These are phyloP conservation scores for Blepharisma japonicum DNA, from an alignment of 73 alveolate genomes.

Conservation along the genomic window DNA sequence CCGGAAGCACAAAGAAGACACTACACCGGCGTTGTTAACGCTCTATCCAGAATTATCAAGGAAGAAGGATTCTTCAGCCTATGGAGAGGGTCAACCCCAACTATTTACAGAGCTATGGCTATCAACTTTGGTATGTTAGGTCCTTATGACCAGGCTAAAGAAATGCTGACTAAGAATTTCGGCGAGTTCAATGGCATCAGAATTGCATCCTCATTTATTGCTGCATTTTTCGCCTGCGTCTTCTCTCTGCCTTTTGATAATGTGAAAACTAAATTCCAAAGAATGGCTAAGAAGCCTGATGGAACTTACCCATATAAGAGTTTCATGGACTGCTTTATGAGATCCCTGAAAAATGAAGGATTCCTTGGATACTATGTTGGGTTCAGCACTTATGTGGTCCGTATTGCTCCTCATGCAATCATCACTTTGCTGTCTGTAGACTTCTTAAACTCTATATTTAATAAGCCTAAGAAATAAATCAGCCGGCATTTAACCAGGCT, in stretches of 20 bases:
- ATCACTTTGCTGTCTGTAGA: constrained; percentile 66
- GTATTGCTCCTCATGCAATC: constrained; percentile 96
- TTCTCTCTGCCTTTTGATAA: constrained; percentile 93
- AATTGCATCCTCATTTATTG: constrained; percentile 40
- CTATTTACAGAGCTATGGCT: constrained; percentile 90
- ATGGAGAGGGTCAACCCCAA: constrained; percentile 86
- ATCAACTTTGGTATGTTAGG: constrained; percentile 79
- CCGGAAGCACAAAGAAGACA: constrained; percentile 85
- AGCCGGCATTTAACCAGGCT: too few species aligned
- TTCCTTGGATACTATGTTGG: constrained; percentile 86
- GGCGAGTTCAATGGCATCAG: constrained; percentile 48
- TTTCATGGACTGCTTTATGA: constrained; percentile 59
- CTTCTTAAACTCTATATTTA: constrained; percentile 45
- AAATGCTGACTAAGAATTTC: constrained; percentile 52
- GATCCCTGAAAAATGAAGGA: constrained; percentile 68
- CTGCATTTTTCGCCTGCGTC: constrained; percentile 85
- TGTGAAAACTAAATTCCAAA: constrained; percentile 87
- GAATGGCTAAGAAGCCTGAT: constrained; percentile 57
- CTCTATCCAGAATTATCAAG: constrained; percentile 68
- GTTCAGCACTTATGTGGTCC: constrained; percentile 90
- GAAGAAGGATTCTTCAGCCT: constrained; percentile 77
- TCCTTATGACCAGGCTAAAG: constrained; percentile 80
- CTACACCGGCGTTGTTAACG: constrained; percentile 83
- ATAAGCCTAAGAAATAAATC: not conserved
- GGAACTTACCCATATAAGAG: constrained; percentile 71